Evolutionary conservation across 2,329 filamentous ascomycete species (phyloP), one percentile per base, ranked within the genome.

Genomic region (Blumeriella jaapii): DNA sequence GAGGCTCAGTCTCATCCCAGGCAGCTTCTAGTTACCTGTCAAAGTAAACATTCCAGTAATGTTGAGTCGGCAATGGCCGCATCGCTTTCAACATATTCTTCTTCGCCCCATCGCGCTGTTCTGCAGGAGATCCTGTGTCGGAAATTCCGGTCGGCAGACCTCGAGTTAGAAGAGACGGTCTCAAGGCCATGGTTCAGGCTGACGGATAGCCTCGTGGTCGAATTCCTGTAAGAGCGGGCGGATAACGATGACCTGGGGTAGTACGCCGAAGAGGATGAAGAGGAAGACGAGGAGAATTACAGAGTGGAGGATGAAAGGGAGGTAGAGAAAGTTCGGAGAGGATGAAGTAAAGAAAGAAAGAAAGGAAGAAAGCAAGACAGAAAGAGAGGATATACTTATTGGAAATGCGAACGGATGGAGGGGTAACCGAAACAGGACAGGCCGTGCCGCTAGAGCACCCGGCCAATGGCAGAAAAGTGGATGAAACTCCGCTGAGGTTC

Each of bases 21-120:
- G 7, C n/a, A n/a, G 3, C 6, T 4, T 3, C 25, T 18, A 30
- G 60, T 53, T 55, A 71, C 61, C 71, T 63, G 57, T 78, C 74
- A 54, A 78, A 78, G 56, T 69, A 82, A 48, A 83, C 76, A 48
- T 78, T 68, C 73, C 83, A 84, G 62, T 82, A 84, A 57, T 87
- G 78, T 62, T 87, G 81, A 17, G 82, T 81, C 11, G 81, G 75
- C 47, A 86, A 65, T 33, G 79, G 69, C 35, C 84, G 68, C 66
- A 74, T 78, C 17, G 76, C 69, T 59, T 83, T 77, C 49, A 84
- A 68, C 59, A 87, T 82, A 64, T 86, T 86, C 63, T 81, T 76
- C 74, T 86, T 86, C 38, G 81, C 81, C 59, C 80, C 76, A 58
- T 82, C 80, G 52, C 82, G 78, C 58, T 76, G 69, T 52, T 78